phyloP scores from a whole-genome alignment of 164 flowering plant species.

The Saururus chinensis region DNA sequence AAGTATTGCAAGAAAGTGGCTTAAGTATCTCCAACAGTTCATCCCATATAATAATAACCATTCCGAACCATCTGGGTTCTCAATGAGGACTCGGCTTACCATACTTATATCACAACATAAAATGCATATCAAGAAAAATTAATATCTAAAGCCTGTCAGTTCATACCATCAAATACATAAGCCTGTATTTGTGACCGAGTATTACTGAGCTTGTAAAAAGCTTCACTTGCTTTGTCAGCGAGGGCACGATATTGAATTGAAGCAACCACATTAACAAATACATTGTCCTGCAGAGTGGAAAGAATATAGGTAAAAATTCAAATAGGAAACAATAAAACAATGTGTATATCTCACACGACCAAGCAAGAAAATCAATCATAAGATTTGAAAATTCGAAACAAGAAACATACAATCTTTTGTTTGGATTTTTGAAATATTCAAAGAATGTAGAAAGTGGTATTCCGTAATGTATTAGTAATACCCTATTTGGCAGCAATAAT shows the following conservation, averaged over 20 bases:
- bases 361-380: not conserved
- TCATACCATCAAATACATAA: slow-evolving; percentile 71
- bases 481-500: no score
- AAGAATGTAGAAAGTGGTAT: no score
- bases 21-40: no score
- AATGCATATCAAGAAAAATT: not conserved
- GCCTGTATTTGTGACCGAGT: slow-evolving; percentile 61
- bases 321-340: no score
- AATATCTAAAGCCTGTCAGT: not conserved
- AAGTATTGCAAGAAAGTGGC: no score
- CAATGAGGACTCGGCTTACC: no score
- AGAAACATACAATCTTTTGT: not conserved
- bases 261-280: slow-evolving; percentile 74
- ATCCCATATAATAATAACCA: no score
- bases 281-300: slow-evolving; percentile 51
- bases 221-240: slow-evolving; percentile 56
- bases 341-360: not conserved
- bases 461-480: no score
- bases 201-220: slow-evolving; percentile 67
- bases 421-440: no score
- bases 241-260: slow-evolving; percentile 65
- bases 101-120: no score
- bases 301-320: not conserved
- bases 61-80: no score
- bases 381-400: not conserved